phyloP scores from a whole-genome alignment of 2,329 filamentous ascomycete genomes.

The Paracorniculantispora psalliotae region DNA sequence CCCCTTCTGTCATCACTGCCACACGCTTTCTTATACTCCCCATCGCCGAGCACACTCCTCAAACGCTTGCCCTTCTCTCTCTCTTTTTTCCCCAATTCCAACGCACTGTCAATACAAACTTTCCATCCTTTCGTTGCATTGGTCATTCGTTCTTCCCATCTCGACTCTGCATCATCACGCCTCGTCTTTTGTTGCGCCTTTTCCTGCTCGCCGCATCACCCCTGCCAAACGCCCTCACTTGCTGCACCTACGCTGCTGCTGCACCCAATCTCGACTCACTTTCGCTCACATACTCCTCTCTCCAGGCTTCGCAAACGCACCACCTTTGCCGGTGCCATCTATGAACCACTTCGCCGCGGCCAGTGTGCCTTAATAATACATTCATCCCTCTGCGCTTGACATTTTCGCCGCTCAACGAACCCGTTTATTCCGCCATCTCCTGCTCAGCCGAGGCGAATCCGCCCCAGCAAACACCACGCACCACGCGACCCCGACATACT shows the following conservation, averaged over 20 bases:
- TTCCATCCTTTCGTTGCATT: background rate
- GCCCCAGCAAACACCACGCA: conserved; percentile 2
- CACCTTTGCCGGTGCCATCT: background rate
- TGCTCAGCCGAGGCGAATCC: background rate
- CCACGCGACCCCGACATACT: conserved; percentile 6
- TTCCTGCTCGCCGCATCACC: background rate
- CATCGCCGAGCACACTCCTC: conserved; percentile 11
- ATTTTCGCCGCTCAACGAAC: background rate
- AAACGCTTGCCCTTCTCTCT: background rate
- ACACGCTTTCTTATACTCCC: conserved; percentile 7
- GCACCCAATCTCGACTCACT: background rate
- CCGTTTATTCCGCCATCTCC: background rate
- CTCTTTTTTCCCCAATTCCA: background rate
- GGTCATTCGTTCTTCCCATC: background rate
- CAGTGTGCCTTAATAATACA: conserved; percentile 5
- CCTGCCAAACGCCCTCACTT: conserved; percentile 3
- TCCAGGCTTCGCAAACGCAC: background rate
- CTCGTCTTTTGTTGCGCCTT: background rate
- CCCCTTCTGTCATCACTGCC: conserved; percentile 4
- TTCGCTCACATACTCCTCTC: background rate
- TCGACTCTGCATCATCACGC: background rate
- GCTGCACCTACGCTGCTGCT: background rate
- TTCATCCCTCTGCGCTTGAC: background rate
- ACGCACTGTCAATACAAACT: background rate
- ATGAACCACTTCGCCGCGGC: conserved; percentile 7